Evolutionary conservation across 495 filamentous ascomycete species (phyloP).

Genomic region (Aspergillus cavernicola): DNA sequence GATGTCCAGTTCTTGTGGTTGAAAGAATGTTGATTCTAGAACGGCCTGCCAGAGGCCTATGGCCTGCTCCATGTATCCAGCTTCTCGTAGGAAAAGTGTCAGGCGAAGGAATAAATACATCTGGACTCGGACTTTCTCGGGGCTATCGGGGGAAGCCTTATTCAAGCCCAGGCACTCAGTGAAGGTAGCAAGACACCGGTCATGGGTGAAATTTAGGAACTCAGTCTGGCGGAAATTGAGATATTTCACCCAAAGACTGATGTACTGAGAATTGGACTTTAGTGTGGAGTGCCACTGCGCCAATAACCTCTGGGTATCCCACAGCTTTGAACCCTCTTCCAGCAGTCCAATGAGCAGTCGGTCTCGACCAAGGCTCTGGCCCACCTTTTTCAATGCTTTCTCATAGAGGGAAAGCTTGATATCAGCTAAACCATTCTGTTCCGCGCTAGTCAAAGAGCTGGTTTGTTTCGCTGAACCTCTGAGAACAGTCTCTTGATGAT

Average conservation of each 20-base stretch:
- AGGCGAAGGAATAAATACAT: slow-evolving; percentile 71
- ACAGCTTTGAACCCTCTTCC: slow-evolving; percentile 65
- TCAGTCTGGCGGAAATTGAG: slow-evolving; percentile 72
- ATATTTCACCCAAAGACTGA: slow-evolving; percentile 69
- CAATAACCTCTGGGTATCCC: slow-evolving; percentile 62
- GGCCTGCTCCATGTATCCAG: slow-evolving; percentile 76
- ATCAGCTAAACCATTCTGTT: slow-evolving; percentile 65
- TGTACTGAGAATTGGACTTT: slow-evolving; percentile 51
- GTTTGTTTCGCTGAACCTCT: slow-evolving; percentile 31
- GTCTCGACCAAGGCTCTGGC: slow-evolving; percentile 42
- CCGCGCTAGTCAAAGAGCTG: slow-evolving; percentile 51
- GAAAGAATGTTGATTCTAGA: slow-evolving; percentile 69
- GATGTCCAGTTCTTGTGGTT: slow-evolving; percentile 30
- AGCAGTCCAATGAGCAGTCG: slow-evolving; percentile 63
- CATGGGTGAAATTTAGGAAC: slow-evolving; percentile 64
- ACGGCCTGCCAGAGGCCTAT: slow-evolving; percentile 79
- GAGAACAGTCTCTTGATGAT: slow-evolving; percentile 68
- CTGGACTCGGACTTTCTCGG: slow-evolving; percentile 44
- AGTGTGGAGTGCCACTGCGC: slow-evolving; percentile 62
- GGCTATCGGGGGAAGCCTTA: slow-evolving; percentile 20
- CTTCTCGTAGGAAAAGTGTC: slow-evolving; percentile 69
- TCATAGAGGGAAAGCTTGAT: slow-evolving; percentile 79
- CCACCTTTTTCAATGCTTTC: slow-evolving; percentile 62
- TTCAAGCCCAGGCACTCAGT: slow-evolving; percentile 53
- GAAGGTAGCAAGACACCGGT: slow-evolving; percentile 55